Base-by-base conservation (phyloP, 2,329 filamentous ascomycete species). In the Beauveria caledonica region DNA sequence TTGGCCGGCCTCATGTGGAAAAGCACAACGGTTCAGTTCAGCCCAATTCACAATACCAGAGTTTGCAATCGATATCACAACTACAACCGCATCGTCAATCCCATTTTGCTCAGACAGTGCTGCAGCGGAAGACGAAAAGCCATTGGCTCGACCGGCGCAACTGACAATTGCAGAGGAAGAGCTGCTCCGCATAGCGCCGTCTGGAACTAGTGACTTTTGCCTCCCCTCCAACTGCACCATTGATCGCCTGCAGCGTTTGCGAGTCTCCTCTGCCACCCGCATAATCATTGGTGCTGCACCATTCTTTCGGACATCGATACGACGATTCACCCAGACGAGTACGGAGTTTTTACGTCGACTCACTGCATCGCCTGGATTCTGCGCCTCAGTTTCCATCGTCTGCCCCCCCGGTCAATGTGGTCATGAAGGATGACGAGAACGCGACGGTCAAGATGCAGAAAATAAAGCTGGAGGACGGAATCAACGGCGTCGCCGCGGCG, bases 391-490 rank as follows among this genome's bases (percentile, higher is more conserved):
- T 23, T 11, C 6, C 17, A n/a, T 33, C 33, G 11, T 3, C 21
- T 29, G 21, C 25, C 21, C 11, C 29, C 33, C 42, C 23, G 44
- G 44, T 55, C 60, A 33, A 62, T 62, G 60, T 50, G 45, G 56
- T 46, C 39, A 67, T 67, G 66, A 66, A 66, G 61, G 65, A 67
- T 67, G 66, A 66, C 58, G 65, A 62, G 49, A 50, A 63, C 51
- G 62, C 65, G 62, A 65, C 60, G 49, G 60, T 61, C 60, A 63
- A 58, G 62, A 67, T 73, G 63, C 69, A 73, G 63, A 65, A 67
- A 60, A 65, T 73, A 53, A 74, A 71, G 63, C 66, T 71, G 49
- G 72, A 75, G 63, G 69, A 72, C 40, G 64, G 23, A 29, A 48
- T 64, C 40, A 70, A 71, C 58, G 68, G 69, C 39, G 44, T 59